These are phyloP conservation scores for Actinomortierella ambigua DNA, from an alignment of 371 early-diverging fungal species.

Conservation along the genomic window DNA sequence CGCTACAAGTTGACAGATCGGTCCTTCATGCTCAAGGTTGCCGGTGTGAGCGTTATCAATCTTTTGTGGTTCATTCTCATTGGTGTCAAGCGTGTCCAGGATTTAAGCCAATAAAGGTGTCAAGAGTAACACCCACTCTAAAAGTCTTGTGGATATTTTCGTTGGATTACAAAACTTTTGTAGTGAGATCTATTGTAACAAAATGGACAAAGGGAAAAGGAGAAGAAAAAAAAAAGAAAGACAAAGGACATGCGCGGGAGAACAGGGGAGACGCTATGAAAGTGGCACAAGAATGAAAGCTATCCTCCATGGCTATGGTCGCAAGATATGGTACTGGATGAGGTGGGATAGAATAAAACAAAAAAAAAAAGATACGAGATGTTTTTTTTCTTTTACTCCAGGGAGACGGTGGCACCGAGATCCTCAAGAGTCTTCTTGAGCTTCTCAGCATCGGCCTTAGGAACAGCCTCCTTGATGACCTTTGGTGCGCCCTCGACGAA, in stretches of 20 bases:
- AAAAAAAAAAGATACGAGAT: constrained; percentile 4
- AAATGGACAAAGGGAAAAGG: background rate
- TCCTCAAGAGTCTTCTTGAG: constrained; percentile 94
- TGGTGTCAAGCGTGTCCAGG: constrained; percentile 1
- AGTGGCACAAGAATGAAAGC: background rate
- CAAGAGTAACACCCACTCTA: too few relatives aligned
- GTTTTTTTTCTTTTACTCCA: constrained; percentile 74
- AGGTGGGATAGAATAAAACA: background rate
- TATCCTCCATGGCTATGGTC: background rate
- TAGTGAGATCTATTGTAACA: background rate
- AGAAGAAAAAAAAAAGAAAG: background rate
- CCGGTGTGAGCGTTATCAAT: constrained; percentile 16
- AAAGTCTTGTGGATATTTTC: too few relatives aligned
- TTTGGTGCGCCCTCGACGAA: constrained; percentile 98
- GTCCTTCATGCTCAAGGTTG: constrained; percentile 20
- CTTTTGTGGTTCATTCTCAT: constrained; percentile 28
- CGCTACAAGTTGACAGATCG: constrained; percentile 19
- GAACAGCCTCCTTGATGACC: constrained; percentile 87
- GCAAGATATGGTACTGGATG: background rate
- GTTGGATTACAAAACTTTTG: too few relatives aligned
- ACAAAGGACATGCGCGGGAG: background rate
- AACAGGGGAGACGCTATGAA: background rate
- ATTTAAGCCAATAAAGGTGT: too few relatives aligned
- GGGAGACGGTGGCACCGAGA: constrained; percentile 88
- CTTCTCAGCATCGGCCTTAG: constrained; percentile 98